Percentiles rank a stretch among this genome's conserved stretches.
These are phyloP conservation scores for Collariella sp. DNA, from an alignment of 495 filamentous ascomycete species.

Conservation along the genomic window DNA sequence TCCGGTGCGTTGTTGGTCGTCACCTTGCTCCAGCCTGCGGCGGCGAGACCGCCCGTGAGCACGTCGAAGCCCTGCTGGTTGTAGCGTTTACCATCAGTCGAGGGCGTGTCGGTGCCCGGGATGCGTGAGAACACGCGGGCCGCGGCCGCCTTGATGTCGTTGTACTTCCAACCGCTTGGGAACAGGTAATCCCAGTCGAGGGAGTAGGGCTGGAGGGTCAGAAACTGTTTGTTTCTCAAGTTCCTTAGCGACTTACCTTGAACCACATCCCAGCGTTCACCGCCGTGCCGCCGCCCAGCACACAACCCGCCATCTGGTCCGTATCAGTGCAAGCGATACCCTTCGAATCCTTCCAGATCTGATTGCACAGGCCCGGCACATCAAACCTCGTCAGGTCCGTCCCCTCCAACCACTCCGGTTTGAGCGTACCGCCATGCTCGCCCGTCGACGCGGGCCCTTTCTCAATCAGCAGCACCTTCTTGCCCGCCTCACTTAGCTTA, in stretches of 20 bases:
- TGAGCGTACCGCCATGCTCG: conserved; percentile 48
- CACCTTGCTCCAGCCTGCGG: conserved; percentile 53
- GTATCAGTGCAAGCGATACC: conserved; percentile 62
- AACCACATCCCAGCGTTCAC: conserved; percentile 58
- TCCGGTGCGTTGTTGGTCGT: conserved; percentile 52
- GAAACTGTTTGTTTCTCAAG: background rate
- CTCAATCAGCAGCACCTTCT: conserved; percentile 58
- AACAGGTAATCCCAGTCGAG: conserved; percentile 68
- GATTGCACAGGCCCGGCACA: conserved; percentile 68
- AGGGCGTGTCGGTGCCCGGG: conserved; percentile 60
- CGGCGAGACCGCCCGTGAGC: conserved; percentile 45
- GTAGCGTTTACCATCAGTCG: conserved; percentile 59
- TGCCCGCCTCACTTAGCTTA: conserved; percentile 53
- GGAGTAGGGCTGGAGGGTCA: conserved; percentile 24
- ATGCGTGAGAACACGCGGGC: conserved; percentile 57
- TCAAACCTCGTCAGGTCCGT: conserved; percentile 67
- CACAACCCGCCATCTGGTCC: conserved; percentile 66
- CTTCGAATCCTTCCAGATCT: conserved; percentile 54
- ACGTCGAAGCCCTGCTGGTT: conserved; percentile 57
- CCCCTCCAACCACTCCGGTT: conserved; percentile 55
- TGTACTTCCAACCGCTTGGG: conserved; percentile 61
- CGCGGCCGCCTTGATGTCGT: conserved; percentile 51
- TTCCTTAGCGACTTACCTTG: background rate
- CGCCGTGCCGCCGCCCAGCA: conserved; percentile 70
- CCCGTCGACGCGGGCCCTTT: conserved; percentile 54